These are phyloP conservation scores for Tritrichomonas foetus DNA, from an alignment of 208 protist genomes.

Conservation along the genomic window DNA sequence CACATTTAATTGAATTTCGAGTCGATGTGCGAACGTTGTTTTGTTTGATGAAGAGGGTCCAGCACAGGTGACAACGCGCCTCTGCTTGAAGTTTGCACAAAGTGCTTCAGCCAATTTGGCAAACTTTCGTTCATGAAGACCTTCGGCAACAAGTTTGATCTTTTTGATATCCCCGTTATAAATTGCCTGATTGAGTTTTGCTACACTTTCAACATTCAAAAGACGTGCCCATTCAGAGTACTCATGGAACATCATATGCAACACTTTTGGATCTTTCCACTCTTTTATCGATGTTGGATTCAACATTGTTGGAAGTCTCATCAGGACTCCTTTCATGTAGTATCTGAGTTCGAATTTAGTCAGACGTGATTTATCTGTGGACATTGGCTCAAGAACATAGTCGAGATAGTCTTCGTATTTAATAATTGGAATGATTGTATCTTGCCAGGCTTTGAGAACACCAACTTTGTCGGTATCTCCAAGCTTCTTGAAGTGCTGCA, in stretches of 20 bases:
- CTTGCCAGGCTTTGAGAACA: slow-evolving; percentile 29
- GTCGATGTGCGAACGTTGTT: slow-evolving; percentile 23
- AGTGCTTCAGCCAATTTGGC: neutral
- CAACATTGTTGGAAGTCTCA: slow-evolving; percentile 1
- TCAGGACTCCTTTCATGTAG: neutral
- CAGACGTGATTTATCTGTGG: neutral
- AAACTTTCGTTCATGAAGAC: slow-evolving; percentile 6
- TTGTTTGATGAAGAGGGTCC: slow-evolving; percentile 32
- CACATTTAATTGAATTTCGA: slow-evolving; percentile 19
- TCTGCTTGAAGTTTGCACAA: neutral
- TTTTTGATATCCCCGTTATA: neutral
- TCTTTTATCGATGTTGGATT: slow-evolving; percentile 34
- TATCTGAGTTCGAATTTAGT: neutral
- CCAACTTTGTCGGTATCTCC: neutral
- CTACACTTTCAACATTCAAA: neutral
- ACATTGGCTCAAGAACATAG: slow-evolving; percentile 24
- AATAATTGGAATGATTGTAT: slow-evolving; percentile 17
- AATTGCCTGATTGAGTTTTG: slow-evolving; percentile 9
- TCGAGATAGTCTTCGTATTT: neutral
- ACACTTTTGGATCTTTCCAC: slow-evolving; percentile 17
- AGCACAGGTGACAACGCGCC: neutral
- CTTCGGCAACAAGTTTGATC: slow-evolving; percentile 29
- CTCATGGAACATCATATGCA: slow-evolving; percentile 7
- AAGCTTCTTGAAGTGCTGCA: neutral
- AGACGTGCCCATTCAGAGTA: neutral